Conservation (phyloP, 2,329 filamentous ascomycete species). For the Cladophialophora psammophila region DNA sequence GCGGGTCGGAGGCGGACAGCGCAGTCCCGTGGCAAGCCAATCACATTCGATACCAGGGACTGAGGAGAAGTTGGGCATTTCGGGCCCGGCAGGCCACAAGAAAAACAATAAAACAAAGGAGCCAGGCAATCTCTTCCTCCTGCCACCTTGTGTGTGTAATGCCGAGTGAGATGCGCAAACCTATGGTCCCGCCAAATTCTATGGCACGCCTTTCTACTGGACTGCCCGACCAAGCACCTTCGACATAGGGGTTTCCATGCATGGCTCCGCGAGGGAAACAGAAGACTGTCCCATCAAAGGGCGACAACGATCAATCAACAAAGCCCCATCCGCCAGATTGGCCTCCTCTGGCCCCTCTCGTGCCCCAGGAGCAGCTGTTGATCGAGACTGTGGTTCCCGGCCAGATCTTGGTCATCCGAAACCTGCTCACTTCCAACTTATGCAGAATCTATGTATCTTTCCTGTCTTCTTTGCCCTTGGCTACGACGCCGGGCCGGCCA, state of each 20-base stretch:
- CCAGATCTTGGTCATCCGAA: constrained; percentile 76
- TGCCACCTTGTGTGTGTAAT: neutral
- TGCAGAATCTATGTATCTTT: constrained; percentile 80
- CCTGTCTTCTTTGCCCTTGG: constrained; percentile 72
- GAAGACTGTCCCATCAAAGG: constrained; percentile 15
- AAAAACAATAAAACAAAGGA: neutral
- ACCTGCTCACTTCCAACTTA: constrained; percentile 76
- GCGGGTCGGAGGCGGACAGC: constrained; percentile 18
- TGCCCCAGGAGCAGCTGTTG: constrained; percentile 70
- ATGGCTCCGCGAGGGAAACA: constrained; percentile 34
- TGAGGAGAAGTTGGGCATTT: neutral
- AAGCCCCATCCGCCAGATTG: constrained; percentile 61
- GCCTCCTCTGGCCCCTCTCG: constrained; percentile 73
- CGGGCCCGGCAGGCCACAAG: neutral
- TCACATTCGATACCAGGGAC: constrained; percentile 14
- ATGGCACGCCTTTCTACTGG: neutral
- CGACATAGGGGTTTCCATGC: neutral
- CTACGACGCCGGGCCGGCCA: constrained; percentile 78
- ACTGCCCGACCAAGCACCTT: neutral
- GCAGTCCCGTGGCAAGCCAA: constrained; percentile 24
- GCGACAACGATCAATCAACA: constrained; percentile 13
- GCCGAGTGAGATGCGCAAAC: neutral
- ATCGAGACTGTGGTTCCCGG: constrained; percentile 65
- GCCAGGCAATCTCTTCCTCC: neutral
- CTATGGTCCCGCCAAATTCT: neutral